Conservation (phyloP, 768 basidiomycete genomes). For the Lactarius indigo region DNA sequence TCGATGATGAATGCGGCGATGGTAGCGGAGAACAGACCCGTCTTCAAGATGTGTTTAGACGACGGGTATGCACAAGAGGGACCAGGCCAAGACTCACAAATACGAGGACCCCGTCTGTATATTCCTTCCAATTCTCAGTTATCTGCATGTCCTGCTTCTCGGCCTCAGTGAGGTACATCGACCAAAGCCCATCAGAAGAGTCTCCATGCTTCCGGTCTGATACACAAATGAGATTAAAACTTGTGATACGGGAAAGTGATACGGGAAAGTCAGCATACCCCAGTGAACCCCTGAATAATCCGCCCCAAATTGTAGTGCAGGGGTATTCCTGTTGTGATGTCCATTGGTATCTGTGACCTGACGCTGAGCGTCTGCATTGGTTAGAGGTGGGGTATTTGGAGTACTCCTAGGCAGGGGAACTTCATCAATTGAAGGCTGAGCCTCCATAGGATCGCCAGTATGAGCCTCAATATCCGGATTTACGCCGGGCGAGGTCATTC, state of each 20-base stretch:
- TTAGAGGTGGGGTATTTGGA: too few relatives aligned
- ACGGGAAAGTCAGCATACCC: background rate
- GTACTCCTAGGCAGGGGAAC: too few relatives aligned
- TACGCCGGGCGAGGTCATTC: too few relatives aligned
- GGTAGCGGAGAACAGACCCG: slow-evolving; percentile 21
- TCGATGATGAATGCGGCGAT: slow-evolving; percentile 22
- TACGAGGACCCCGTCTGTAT: slow-evolving; percentile 6
- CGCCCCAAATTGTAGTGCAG: too few relatives aligned
- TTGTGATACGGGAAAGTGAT: background rate
- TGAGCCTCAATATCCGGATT: too few relatives aligned
- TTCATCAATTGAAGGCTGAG: too few relatives aligned
- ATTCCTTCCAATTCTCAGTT: slow-evolving; percentile 4
- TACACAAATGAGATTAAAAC: background rate
- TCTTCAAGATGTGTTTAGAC: slow-evolving; percentile 1
- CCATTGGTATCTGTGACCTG: too few relatives aligned
- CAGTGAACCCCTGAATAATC: background rate
- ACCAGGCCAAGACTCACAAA: slow-evolving; percentile 8
- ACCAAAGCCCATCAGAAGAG: slow-evolving; percentile 3
- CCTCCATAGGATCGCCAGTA: too few relatives aligned
- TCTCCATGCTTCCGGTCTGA: slow-evolving; percentile 1
- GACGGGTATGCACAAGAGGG: background rate
- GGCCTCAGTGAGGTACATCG: slow-evolving; percentile 9
- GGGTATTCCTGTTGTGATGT: too few relatives aligned
- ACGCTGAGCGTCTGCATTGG: too few relatives aligned
- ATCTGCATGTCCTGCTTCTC: slow-evolving; percentile 2